Base-by-base conservation (phyloP, 1,284 basidiomycete genomes). In the Schizophyllum amplum region DNA sequence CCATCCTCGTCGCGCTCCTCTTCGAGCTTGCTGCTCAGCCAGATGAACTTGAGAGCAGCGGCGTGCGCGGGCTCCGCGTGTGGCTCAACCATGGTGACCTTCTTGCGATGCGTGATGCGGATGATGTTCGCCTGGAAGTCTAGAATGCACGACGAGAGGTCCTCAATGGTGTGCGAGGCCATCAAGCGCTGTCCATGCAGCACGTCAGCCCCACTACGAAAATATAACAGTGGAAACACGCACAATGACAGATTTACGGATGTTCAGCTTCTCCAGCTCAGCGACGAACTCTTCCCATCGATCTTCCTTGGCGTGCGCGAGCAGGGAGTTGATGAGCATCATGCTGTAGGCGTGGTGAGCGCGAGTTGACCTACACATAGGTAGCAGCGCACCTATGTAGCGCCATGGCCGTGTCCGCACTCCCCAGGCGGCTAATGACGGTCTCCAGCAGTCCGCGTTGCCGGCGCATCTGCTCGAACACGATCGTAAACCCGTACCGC, bases 41-140 rank as follows among this genome's bases (percentile, higher is more conserved):
- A 94, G 58, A 95, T 86, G 60, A 81, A 85, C 20, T 82, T 73
- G 20, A 96, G 74, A 52, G 83, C 77, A 15, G 76, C 76, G 25
- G 77, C 78, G 64, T 94, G 90, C 0, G 74, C 70, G 2, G 79
- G 74, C 61, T 87, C 82, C 48, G 72, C 70, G 24, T 83, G 81
- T 2, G 87, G 83, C 62, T 92, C 83, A 26, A 97, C 88, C 1
- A 83, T 72, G 0, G 86, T 89, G 5, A 79, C 84, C 70, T 95
- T 92, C 68, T 87, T 87, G 54, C 86, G 82, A 65, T 92, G 87
- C 1, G 87, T 86, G 17, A 94, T 83, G 24, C 90, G 82, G 55
- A 92, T 79, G 64, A 94, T 84, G 69, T 93, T 93, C 47, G 89
- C 85, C 76, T 97, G 94, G 70, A 96, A 97, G 65, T 95, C 91